Evolutionary conservation across 164 flowering plant genomes (phyloP).

Genomic region (Stephania yunnanensis): DNA sequence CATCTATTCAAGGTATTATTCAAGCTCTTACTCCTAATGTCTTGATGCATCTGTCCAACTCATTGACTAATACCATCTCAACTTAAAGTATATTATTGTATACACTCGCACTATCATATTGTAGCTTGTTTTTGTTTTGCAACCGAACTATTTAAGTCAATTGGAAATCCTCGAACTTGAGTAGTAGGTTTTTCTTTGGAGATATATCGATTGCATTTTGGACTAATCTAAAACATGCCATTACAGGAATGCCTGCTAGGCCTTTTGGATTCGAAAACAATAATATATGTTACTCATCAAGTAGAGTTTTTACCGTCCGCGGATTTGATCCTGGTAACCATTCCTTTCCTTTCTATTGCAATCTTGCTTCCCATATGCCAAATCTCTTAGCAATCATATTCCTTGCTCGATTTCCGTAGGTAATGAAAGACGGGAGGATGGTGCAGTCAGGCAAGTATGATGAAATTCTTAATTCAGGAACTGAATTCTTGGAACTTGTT

Average conservation of each 20-base stretch:
- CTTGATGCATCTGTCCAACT: background rate
- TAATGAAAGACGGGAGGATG: constrained; percentile 77
- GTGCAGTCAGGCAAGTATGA: constrained; percentile 77
- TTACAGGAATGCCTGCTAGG: constrained; percentile 62
- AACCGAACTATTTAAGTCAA: background rate
- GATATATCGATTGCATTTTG: background rate
- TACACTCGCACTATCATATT: background rate
- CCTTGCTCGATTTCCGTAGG: constrained; percentile 25
- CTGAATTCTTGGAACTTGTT: constrained; percentile 85
- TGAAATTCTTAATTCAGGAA: constrained; percentile 62
- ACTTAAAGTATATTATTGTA: background rate
- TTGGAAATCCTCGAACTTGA: background rate
- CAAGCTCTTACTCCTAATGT: background rate
- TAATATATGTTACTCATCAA: constrained; percentile 72
- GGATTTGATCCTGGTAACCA: constrained; percentile 54
- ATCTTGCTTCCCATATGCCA: background rate
- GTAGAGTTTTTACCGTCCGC: constrained; percentile 71
- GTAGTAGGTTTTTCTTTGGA: no score
- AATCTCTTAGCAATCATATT: background rate
- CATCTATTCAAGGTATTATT: constrained; percentile 63
- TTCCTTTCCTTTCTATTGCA: background rate
- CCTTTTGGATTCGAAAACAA: constrained; percentile 49
- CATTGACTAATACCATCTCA: background rate
- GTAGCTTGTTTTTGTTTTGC: background rate
- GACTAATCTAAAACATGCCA: background rate